Base-by-base conservation (phyloP, 164 flowering plant genomes). In the Santalum album region DNA sequence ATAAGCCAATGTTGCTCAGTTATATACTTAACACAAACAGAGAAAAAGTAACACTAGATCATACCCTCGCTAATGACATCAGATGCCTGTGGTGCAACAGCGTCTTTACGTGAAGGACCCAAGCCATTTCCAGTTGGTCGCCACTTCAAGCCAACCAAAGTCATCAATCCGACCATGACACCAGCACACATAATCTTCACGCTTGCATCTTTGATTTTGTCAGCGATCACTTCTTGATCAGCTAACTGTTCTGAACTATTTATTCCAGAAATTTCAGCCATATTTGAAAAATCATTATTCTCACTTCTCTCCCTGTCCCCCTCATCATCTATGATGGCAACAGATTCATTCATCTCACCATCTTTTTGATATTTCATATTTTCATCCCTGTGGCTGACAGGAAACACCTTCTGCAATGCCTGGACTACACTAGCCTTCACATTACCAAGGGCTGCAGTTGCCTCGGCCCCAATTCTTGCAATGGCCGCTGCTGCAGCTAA, bases 401-500 rank as follows among this genome's bases (percentile, higher is more conserved):
- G 96, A 69, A 92, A 92, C 36, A 92, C 96, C 68, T 82, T 92
- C 68, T 68, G 76, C 68, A 92, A 60, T 49, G 95, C 99, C 69
- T 78, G 76, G 57, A 92, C 68, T 34, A 91, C 90, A 62, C 90
- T 83, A 45, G 70, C 65, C 74, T 83, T 87, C 48, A 89, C 88
- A 72, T 67, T 85, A 69, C 75, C 95, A 55, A 87, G 76, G 59
- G 79, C 98, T 2, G 95, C 96, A 43, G 94, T 76, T 51, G 96
- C 98, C 63, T 73, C 87, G 34, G 95, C 96, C 10, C 99, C 96
- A 63, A 92, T 83, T 70, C 77, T 79, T 34, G 68, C 99, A 20
- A 92, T 92, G 53, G 99, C 96, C 52, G 96, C 96, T 26, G 99
- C 99, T 11, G 94, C 99, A 69, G 95, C 96, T 68, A 92, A 76